Percentiles rank a stretch among this genome's conserved stretches.
These are phyloP conservation scores for Argentina anserina DNA, from an alignment of 306 rosid genomes.

Conservation along the genomic window DNA sequence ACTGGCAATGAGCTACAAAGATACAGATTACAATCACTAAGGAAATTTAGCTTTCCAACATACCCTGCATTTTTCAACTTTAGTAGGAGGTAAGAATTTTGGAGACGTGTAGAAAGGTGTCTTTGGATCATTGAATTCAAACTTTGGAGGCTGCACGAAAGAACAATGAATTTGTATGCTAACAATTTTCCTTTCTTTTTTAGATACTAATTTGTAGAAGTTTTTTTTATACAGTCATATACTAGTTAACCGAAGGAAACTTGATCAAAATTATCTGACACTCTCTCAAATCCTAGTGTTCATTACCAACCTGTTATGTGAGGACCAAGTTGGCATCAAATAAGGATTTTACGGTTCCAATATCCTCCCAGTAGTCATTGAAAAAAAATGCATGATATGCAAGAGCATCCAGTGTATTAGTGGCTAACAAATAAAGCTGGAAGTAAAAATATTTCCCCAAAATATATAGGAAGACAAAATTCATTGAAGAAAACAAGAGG, in stretches of 20 bases:
- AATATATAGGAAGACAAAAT: constrained; percentile 6
- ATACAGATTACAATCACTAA: constrained; percentile 1
- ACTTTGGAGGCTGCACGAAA: constrained; percentile 68
- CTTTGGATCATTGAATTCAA: constrained; percentile 86
- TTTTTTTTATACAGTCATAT: not conserved
- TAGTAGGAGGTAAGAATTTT: constrained; percentile 93
- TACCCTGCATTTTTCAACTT: constrained; percentile 97
- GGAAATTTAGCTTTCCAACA: constrained; percentile 22
- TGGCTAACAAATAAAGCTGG: not conserved
- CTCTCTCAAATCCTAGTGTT: not conserved
- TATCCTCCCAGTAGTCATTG: constrained; percentile 99
- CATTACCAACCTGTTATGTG: constrained; percentile 68
- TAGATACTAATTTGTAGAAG: not conserved
- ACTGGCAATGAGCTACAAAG: constrained; percentile 18
- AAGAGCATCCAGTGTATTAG: constrained; percentile 1
- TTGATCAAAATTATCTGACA: not conserved
- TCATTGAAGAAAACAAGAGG: not conserved
- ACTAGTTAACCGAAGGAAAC: not conserved
- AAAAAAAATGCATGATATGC: constrained; percentile 76
- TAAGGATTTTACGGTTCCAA: constrained; percentile 90
- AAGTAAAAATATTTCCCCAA: not conserved
- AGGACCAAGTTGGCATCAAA: constrained; percentile 90
- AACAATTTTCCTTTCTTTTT: not conserved
- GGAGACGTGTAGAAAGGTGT: constrained; percentile 98
- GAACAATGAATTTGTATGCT: constrained; percentile 21